These are phyloP conservation scores for Hortiboletus campestris DNA, from an alignment of 768 basidiomycete species.

Conservation along the genomic window DNA sequence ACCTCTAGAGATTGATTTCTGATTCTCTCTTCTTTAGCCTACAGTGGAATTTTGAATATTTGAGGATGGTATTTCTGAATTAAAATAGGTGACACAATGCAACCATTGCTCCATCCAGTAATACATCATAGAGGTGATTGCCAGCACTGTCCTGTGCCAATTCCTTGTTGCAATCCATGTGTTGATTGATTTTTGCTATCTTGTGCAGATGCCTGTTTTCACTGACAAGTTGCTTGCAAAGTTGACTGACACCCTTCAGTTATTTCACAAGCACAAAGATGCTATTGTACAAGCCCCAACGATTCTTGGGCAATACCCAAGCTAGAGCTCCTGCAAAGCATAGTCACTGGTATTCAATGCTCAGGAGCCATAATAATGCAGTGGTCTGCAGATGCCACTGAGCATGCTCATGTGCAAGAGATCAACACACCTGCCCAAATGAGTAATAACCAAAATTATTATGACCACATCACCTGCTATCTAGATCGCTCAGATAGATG, in stretches of 20 bases:
- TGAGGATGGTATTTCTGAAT: too few species aligned
- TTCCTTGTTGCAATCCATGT: neutral
- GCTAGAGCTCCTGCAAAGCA: neutral
- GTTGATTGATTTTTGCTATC: neutral
- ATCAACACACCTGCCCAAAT: neutral
- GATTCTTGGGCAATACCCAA: neutral
- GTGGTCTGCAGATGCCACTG: neutral
- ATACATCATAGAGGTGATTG: neutral
- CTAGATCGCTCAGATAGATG: neutral
- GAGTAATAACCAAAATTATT: neutral
- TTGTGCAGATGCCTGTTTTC: neutral
- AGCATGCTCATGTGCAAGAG: neutral
- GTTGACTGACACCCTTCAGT: constrained; percentile 15
- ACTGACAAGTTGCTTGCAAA: neutral
- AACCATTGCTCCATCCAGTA: too few species aligned
- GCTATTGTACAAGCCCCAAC: constrained; percentile 27
- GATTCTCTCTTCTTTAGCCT: neutral
- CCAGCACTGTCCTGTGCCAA: neutral
- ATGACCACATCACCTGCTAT: neutral
- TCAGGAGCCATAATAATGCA: neutral
- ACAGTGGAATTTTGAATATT: neutral
- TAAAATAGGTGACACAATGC: too few species aligned
- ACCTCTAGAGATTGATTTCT: neutral
- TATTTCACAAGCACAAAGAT: constrained; percentile 39
- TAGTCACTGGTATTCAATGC: neutral